Evolutionary conservation across 257 asterid species (phyloP).

Genomic region (Capsicum rhomboideum): DNA sequence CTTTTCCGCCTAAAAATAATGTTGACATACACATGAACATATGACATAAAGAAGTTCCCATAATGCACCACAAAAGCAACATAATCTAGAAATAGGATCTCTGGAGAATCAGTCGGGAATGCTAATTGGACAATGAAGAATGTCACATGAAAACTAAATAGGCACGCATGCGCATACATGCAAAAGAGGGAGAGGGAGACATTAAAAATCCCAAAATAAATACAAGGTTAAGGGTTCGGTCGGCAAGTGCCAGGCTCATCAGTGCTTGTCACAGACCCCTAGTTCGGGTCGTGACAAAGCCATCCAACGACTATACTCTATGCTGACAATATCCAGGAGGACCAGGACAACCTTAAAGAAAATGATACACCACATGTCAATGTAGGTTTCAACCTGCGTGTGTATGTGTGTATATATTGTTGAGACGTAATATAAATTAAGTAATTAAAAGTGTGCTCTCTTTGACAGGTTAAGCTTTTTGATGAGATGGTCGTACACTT

Average conservation of each 20-base stretch:
- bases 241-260: background rate
- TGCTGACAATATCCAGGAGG: background rate
- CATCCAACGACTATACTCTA: background rate
- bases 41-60: background rate
- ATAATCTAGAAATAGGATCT: background rate
- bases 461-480: background rate
- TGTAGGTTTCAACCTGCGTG: background rate
- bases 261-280: background rate
- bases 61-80: background rate
- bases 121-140: background rate
- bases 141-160: background rate
- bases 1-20: constrained; percentile 62
- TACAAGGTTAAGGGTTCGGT: background rate
- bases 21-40: background rate
- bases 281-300: background rate
- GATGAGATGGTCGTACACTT: background rate
- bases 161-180: background rate
- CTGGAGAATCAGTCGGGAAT: background rate
- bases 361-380: background rate
- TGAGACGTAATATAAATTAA: background rate
- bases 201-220: background rate
- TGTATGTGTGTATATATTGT: background rate
- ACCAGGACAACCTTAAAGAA: too few relatives aligned
- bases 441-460: background rate
- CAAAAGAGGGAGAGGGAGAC: background rate